Evolutionary conservation across 148 eudicot genomes (phyloP), one percentile per base, ranked within the genome.

Genomic region (Chenopodium berlandieri): DNA sequence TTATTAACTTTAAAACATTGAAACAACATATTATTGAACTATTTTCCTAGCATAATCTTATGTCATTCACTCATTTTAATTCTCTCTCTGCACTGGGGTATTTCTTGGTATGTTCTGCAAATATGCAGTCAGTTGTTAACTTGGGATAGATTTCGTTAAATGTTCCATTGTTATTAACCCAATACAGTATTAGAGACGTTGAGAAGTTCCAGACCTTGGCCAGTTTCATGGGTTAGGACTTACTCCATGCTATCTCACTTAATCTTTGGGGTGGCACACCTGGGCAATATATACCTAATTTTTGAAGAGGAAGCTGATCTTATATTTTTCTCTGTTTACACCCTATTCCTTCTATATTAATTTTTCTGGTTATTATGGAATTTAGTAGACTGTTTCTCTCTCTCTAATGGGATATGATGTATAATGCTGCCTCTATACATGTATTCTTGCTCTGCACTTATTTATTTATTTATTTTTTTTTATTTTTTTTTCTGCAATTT

Each of bases 401-500:
- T 34, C 19, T 34, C 4, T 70, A 17, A 37, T 17, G 73, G 22
- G 23, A 70, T 70, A 16, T 70, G 73, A 2, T 73, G 27, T 47
- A 46, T 0, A 20, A 46, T 73, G 23, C 58, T 77, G 9, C 60
- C 20, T 50, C 71, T 54, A 54, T 13, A 14, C 52, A 19, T 37
- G 2, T 63, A 13, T 47, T 71, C 48, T 62, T 67, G 27, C 31
- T 58, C 65, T 67, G 37, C 37, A 9, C 25, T 32, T 52, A 2
- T 34, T 34, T 2, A 0, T 34, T 34, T 31, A 0, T 31, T 2
- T 34, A 2, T 34, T 34, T 34, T 4, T 2, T 23, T 32, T 48
- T 73, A 12, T 78, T 54, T 79, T 50, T 19, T 37, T 37, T 0
- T 73, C 56, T 37, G 6, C 32, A 31, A 80, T 77, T 79, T 85